A percentile compares a stretch with the other conserved stretches of the same genome.
phyloP scores from a whole-genome alignment of 192 early-diverging fungal genomes.

The Coemansia sp. region DNA sequence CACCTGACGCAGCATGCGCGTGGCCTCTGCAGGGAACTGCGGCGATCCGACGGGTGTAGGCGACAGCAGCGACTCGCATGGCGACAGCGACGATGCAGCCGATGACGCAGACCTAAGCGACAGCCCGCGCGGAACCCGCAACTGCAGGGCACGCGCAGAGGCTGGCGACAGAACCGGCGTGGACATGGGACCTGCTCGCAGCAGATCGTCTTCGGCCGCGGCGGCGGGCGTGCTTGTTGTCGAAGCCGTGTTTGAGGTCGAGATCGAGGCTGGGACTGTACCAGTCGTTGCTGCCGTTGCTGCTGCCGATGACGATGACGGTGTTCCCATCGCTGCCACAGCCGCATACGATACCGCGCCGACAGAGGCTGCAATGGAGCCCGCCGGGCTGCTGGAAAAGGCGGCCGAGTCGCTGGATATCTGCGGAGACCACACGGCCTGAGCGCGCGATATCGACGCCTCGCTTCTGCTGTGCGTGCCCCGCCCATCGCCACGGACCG shows the following conservation, averaged over 20 bases:
- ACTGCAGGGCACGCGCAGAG: constrained; percentile 9
- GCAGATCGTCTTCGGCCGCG: background rate
- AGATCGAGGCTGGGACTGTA: no score
- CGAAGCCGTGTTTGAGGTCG: no score
- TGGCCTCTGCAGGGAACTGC: constrained; percentile 43
- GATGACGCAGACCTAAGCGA: constrained; percentile 33
- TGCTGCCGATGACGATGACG: no score
- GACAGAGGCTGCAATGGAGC: constrained; percentile 2
- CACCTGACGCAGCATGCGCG: constrained; percentile 43
- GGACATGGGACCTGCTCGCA: background rate
- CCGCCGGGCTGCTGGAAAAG: constrained; percentile 13
- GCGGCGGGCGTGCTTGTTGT: background rate
- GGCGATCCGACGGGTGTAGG: constrained; percentile 32
- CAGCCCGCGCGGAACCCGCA: constrained; percentile 25
- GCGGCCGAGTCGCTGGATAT: constrained; percentile 20
- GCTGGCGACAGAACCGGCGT: constrained; percentile 8
- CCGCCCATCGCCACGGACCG: constrained; percentile 10
- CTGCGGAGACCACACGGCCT: constrained; percentile 52
- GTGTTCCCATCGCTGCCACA: no score
- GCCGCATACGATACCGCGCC: background rate
- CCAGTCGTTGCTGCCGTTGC: no score
- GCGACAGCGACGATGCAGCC: constrained; percentile 28
- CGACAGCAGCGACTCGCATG: constrained; percentile 20
- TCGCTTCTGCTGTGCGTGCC: constrained; percentile 33
- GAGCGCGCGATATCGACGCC: constrained; percentile 37